phyloP scores from a whole-genome alignment of 2,329 filamentous ascomycete genomes.

The Microcyclospora pomicola region DNA sequence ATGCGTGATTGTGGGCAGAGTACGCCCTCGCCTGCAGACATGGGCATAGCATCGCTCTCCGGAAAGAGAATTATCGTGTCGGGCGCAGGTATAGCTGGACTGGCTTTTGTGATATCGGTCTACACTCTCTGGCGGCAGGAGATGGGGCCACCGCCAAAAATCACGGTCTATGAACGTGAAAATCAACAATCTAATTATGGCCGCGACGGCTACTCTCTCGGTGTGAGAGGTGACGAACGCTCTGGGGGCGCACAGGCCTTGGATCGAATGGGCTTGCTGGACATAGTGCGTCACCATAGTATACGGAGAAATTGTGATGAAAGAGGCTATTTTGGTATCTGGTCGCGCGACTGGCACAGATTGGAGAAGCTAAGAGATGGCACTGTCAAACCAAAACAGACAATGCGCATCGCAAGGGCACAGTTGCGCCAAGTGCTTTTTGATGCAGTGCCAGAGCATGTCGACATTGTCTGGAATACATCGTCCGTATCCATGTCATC shows the following conservation, averaged over 20 bases:
- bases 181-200: background rate
- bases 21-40: too few relatives aligned
- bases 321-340: background rate
- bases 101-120: conserved; percentile 5
- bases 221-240: too few relatives aligned
- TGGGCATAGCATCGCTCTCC: too few relatives aligned
- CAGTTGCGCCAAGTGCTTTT: background rate
- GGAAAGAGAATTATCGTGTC: conserved; percentile 7
- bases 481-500: background rate
- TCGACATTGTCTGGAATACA: background rate
- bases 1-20: too few relatives aligned
- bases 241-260: conserved; percentile 5
- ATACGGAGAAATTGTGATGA: background rate
- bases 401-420: background rate
- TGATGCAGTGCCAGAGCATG: background rate
- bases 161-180: conserved; percentile 6
- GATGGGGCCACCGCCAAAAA: conserved; percentile 1
- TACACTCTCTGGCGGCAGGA: conserved; percentile 2
- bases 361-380: too few relatives aligned
- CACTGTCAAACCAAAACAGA: too few relatives aligned
- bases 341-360: background rate
- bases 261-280: conserved; percentile 4
- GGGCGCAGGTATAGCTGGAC: conserved; percentile 7
- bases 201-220: conserved; percentile 6
- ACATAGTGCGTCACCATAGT: conserved; percentile 2